Conservation (phyloP, 768 basidiomycete species). For the Trametes cinnabarina region DNA sequence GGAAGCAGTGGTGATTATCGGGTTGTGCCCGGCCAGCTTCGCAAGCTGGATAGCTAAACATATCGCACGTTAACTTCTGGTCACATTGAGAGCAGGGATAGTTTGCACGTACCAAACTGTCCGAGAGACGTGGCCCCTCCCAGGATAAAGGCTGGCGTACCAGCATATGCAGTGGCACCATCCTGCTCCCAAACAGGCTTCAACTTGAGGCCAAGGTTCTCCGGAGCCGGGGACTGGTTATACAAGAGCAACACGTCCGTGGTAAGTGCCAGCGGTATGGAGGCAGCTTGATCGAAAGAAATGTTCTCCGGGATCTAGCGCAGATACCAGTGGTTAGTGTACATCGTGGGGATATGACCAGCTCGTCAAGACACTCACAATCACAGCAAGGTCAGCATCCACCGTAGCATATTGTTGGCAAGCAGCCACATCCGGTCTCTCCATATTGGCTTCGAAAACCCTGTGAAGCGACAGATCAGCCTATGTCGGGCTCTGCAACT, state of each 20-base stretch:
- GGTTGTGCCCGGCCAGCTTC: constrained; percentile 15
- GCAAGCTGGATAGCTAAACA: constrained; percentile 18
- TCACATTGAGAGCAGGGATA: too few relatives aligned
- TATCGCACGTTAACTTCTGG: neutral
- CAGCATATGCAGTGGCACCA: neutral
- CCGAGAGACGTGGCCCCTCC: constrained; percentile 2
- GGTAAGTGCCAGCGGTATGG: constrained; percentile 29
- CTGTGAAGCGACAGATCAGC: too few relatives aligned
- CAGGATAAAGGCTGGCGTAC: constrained; percentile 6
- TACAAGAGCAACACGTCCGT: neutral
- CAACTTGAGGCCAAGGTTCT: constrained; percentile 9
- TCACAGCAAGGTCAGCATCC: constrained; percentile 24
- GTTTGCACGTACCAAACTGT: constrained; percentile 1
- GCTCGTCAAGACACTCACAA: neutral
- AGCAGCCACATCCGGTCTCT: too few relatives aligned
- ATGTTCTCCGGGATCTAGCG: constrained; percentile 31
- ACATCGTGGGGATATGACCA: neutral
- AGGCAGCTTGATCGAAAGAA: constrained; percentile 30
- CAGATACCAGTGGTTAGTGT: too few relatives aligned
- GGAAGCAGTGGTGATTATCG: constrained; percentile 21
- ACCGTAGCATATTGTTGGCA: constrained; percentile 30
- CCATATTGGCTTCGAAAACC: too few relatives aligned
- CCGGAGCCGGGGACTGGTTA: neutral
- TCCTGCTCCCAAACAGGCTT: constrained; percentile 13
- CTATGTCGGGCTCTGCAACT: too few relatives aligned